A percentile compares a stretch with the other conserved stretches of the same genome.
Conservation (phyloP, 2,329 filamentous ascomycete genomes). For the Penicillium sp. region DNA sequence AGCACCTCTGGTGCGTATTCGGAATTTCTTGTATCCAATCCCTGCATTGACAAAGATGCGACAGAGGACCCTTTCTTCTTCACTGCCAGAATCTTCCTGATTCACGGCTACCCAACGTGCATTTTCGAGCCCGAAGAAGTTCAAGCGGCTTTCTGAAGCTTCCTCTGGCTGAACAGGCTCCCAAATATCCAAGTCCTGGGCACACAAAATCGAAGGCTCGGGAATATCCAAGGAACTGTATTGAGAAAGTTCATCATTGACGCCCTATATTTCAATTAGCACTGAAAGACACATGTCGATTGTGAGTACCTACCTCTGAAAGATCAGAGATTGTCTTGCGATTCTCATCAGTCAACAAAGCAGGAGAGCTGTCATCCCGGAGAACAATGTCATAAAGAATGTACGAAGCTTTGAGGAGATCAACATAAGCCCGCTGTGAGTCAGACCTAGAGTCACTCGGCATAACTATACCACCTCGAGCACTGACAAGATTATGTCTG, state of each 20-base stretch:
- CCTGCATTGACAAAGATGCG: constrained; percentile 34
- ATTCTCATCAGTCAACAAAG: constrained; percentile 29
- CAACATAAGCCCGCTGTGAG: constrained; percentile 32
- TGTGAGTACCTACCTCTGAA: constrained; percentile 24
- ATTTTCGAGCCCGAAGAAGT: constrained; percentile 23
- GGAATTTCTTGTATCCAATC: constrained; percentile 31
- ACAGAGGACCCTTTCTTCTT: constrained; percentile 31
- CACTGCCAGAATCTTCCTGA: constrained; percentile 31
- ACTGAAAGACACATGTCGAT: not conserved
- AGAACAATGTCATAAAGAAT: constrained; percentile 35
- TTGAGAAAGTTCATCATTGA: constrained; percentile 29
- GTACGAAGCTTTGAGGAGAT: constrained; percentile 34
- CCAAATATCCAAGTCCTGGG: constrained; percentile 31
- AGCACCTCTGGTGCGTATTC: constrained; percentile 32
- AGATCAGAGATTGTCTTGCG: constrained; percentile 32
- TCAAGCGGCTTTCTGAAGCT: constrained; percentile 9
- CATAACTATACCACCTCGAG: constrained; percentile 25
- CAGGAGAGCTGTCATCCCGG: constrained; percentile 18
- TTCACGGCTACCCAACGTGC: constrained; percentile 31
- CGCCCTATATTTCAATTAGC: constrained; percentile 16
- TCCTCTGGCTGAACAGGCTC: constrained; percentile 33
- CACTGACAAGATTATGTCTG: constrained; percentile 16
- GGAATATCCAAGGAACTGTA: constrained; percentile 29
- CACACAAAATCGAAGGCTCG: constrained; percentile 19
- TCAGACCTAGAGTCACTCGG: constrained; percentile 21